Conservation (phyloP, 129 eudicot species). For the Saussurea involucrata region DNA sequence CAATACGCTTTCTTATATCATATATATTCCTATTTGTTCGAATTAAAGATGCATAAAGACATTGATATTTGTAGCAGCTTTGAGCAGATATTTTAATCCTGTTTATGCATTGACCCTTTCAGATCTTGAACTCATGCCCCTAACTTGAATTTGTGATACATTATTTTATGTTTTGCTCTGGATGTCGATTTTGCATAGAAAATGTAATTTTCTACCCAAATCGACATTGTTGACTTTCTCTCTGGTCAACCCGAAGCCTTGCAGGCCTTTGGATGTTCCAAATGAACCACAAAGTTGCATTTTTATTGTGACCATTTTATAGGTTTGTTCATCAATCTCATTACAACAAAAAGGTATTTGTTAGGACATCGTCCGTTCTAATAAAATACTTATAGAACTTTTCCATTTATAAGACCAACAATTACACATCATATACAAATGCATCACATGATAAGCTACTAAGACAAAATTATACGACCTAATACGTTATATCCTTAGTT, state of each 20-base stretch:
- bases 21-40: background rate
- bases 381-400: background rate
- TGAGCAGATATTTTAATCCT: background rate
- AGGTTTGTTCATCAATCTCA: too few species aligned
- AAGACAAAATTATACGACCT: background rate
- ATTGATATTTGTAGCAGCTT: background rate
- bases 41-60: background rate
- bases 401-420: background rate
- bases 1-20: background rate
- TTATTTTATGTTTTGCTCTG: background rate
- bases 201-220: background rate
- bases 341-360: too few species aligned
- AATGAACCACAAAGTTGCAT: background rate
- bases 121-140: background rate
- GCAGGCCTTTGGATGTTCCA: background rate
- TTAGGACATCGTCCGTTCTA: too few species aligned
- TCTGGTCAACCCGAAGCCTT: background rate
- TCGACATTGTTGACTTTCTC: background rate
- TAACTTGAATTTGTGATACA: background rate
- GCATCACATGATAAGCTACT: background rate
- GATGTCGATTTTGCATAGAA: background rate
- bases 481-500: background rate
- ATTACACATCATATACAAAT: background rate
- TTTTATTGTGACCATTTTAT: background rate
- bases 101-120: background rate